phyloP scores from a whole-genome alignment of 2,329 filamentous ascomycete species.

The Mycosphaerelloides madeirae region DNA sequence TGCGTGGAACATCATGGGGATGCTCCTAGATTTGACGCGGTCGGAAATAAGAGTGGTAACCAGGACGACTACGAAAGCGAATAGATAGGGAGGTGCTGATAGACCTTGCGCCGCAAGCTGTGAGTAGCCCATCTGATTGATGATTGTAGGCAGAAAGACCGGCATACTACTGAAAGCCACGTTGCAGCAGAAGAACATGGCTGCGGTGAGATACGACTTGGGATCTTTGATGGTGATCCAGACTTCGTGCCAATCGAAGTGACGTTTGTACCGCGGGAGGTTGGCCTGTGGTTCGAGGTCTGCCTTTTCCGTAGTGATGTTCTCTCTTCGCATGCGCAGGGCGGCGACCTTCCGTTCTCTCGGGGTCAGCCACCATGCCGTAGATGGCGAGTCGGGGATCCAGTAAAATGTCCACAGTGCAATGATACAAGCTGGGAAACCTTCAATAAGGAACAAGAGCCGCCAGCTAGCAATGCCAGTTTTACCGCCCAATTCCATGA shows the following conservation, averaged over 20 bases:
- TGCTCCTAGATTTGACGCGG: conserved; percentile 55
- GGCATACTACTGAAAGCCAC: conserved; percentile 84
- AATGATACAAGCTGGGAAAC: conserved; percentile 74
- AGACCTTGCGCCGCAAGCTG: conserved; percentile 67
- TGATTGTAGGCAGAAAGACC: conserved; percentile 70
- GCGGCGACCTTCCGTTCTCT: conserved; percentile 60
- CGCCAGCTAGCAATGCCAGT: conserved; percentile 74
- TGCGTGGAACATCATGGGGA: conserved; percentile 65
- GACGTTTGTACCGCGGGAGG: conserved; percentile 22
- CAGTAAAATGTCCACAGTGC: conserved; percentile 68
- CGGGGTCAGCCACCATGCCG: conserved; percentile 39
- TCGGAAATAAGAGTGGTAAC: conserved; percentile 70
- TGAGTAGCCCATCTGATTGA: conserved; percentile 62
- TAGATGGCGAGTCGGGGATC: conserved; percentile 68
- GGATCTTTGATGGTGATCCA: conserved; percentile 59
- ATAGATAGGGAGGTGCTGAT: conserved; percentile 73
- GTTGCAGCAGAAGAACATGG: conserved; percentile 83
- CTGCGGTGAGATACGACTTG: conserved; percentile 67
- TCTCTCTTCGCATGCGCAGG: conserved; percentile 57
- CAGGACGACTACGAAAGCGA: conserved; percentile 68
- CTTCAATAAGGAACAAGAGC: conserved; percentile 78
- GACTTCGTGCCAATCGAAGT: conserved; percentile 50
- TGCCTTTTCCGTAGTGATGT: conserved; percentile 3
- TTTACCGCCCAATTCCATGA: conserved; percentile 62
- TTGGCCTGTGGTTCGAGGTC: background rate